Conservation (phyloP, 108 stramenopile genomes). For the Nannochloropsis oceanica region DNA sequence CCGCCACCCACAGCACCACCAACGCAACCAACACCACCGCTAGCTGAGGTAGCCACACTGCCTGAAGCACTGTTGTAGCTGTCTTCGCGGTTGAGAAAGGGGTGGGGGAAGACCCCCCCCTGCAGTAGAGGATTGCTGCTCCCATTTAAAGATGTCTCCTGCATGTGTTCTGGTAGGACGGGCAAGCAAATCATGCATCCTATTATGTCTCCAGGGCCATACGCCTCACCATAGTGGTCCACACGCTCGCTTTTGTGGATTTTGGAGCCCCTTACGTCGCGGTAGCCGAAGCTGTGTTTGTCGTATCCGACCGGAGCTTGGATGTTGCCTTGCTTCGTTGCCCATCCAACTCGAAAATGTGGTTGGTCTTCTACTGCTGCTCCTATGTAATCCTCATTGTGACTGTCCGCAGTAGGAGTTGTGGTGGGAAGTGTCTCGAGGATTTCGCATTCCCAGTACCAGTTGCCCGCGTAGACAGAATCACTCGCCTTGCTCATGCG, state of each 20-base stretch:
- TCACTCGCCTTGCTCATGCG: slow-evolving; percentile 67
- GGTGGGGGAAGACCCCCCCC: background rate
- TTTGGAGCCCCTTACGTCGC: slow-evolving; percentile 60
- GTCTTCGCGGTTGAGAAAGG: background rate
- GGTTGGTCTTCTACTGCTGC: slow-evolving; percentile 36
- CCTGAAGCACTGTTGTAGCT: background rate
- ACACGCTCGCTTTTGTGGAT: slow-evolving; percentile 23
- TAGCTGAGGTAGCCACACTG: background rate
- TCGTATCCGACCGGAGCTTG: slow-evolving; percentile 94
- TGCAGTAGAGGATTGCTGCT: background rate
- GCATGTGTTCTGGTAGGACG: background rate
- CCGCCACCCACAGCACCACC: background rate
- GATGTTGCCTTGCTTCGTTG: slow-evolving; percentile 62
- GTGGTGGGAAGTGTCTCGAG: background rate
- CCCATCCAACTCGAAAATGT: slow-evolving; percentile 69
- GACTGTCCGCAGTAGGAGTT: background rate
- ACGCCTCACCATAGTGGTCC: slow-evolving; percentile 39
- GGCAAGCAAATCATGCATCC: slow-evolving; percentile 64
- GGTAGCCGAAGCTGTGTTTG: slow-evolving; percentile 69
- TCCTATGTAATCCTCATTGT: slow-evolving; percentile 28
- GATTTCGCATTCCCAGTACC: slow-evolving; percentile 17
- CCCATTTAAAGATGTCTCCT: background rate
- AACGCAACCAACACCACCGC: background rate
- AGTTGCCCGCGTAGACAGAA: slow-evolving; percentile 38
- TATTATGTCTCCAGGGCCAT: slow-evolving; percentile 65